These are phyloP conservation scores for Candida xyloterini DNA, from an alignment of 805 yeast species.

Conservation along the genomic window DNA sequence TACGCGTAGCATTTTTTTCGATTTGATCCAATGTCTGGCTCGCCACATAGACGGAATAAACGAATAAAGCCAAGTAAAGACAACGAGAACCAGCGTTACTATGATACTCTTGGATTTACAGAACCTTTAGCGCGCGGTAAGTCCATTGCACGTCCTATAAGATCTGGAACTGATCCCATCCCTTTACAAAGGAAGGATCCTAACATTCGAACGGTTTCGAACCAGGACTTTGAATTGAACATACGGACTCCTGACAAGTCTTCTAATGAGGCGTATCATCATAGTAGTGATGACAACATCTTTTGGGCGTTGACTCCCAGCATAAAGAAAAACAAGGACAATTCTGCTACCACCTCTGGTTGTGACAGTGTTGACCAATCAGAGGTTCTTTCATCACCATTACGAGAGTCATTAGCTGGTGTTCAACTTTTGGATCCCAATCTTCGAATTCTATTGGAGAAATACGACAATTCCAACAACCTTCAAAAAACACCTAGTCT, in stretches of 20 bases:
- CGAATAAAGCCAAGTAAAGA: slow-evolving; percentile 6
- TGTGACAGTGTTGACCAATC: slow-evolving; percentile 13
- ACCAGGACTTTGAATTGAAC: slow-evolving; percentile 19
- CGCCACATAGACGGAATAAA: slow-evolving; percentile 11
- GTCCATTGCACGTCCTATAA: slow-evolving; percentile 9
- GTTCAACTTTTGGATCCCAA: slow-evolving; percentile 28
- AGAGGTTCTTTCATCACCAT: slow-evolving; percentile 43
- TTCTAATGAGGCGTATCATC: slow-evolving; percentile 16
- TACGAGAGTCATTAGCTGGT: slow-evolving; percentile 26
- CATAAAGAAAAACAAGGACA: slow-evolving; percentile 14
- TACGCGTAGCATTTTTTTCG: slow-evolving; percentile 1
- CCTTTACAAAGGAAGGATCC: slow-evolving; percentile 20
- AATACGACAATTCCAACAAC: slow-evolving; percentile 38
- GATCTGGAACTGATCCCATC: slow-evolving; percentile 1
- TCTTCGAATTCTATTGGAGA: slow-evolving; percentile 34
- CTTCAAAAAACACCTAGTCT: slow-evolving; percentile 35
- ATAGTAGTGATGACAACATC: slow-evolving; percentile 35
- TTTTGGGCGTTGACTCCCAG: slow-evolving; percentile 44
- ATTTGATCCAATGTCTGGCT: slow-evolving; percentile 12
- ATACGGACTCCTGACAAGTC: slow-evolving; percentile 22
- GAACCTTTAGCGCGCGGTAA: slow-evolving; percentile 1
- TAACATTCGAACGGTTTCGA: slow-evolving; percentile 18
- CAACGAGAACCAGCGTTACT: slow-evolving; percentile 1
- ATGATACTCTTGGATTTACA: slow-evolving; percentile 8
- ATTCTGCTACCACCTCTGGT: slow-evolving; percentile 13